These are phyloP conservation scores for Tetrahymena borealis DNA, from an alignment of 73 alveolate genomes.

Conservation along the genomic window DNA sequence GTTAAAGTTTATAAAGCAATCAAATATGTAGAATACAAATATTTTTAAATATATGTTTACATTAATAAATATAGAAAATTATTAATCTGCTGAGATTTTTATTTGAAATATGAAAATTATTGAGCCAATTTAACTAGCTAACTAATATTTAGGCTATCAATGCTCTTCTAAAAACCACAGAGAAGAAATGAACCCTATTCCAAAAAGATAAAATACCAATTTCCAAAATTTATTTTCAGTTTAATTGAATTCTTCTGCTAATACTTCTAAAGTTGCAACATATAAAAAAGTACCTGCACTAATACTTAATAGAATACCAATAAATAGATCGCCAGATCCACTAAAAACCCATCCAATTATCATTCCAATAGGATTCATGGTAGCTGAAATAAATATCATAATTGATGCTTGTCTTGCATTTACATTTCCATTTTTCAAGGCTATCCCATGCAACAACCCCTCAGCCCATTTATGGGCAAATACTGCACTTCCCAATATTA, in stretches of 20 bases:
- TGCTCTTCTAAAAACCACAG: slow-evolving; percentile 28
- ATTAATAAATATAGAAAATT: too few relatives aligned
- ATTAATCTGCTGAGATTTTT: too few relatives aligned
- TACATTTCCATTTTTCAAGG: slow-evolving; percentile 8
- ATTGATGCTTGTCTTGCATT: slow-evolving; percentile 12
- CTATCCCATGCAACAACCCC: slow-evolving; percentile 67
- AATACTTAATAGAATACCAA: slow-evolving; percentile 56
- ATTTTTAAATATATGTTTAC: too few relatives aligned
- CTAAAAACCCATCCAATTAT: slow-evolving; percentile 67
- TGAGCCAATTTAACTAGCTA: too few relatives aligned
- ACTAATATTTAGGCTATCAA: too few relatives aligned
- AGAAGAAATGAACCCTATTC: background rate
- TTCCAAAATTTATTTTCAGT: too few relatives aligned
- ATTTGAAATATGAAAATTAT: too few relatives aligned
- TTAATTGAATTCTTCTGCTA: slow-evolving; percentile 64
- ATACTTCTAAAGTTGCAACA: slow-evolving; percentile 75
- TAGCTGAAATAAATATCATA: slow-evolving; percentile 36
- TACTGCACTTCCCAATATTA: slow-evolving; percentile 72
- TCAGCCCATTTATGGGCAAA: slow-evolving; percentile 74
- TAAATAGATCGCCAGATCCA: slow-evolving; percentile 51
- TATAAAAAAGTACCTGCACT: slow-evolving; percentile 85
- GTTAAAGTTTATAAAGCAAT: too few relatives aligned
- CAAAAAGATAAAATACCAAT: background rate
- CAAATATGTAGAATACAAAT: too few relatives aligned
- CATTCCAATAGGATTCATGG: slow-evolving; percentile 77